These are phyloP conservation scores for Cyclanthera cordifolia DNA, from an alignment of 306 rosid genomes.

Conservation along the genomic window DNA sequence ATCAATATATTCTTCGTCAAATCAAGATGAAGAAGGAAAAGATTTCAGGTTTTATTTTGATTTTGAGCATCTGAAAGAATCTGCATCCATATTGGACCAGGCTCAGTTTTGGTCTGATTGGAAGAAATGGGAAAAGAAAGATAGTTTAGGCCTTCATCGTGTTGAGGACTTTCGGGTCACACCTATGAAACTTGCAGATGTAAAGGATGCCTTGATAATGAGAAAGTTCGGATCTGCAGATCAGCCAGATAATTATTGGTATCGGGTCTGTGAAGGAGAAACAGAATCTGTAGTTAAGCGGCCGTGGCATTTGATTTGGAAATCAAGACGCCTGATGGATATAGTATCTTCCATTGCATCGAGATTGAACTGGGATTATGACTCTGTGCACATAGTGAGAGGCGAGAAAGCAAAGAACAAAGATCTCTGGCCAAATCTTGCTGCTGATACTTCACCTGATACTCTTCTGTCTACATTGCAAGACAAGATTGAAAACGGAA, in stretches of 20 bases:
- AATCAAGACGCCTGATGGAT: slow-evolving; percentile 85
- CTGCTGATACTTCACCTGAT: slow-evolving; percentile 65
- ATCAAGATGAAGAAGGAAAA: slow-evolving; percentile 83
- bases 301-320: slow-evolving; percentile 95
- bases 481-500: slow-evolving; percentile 68
- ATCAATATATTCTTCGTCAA: slow-evolving; percentile 61
- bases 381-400: slow-evolving; percentile 79
- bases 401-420: slow-evolving; percentile 86
- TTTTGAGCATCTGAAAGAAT: slow-evolving; percentile 87
- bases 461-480: slow-evolving; percentile 59
- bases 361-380: slow-evolving; percentile 84
- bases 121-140: slow-evolving; percentile 70
- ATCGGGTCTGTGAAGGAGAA: slow-evolving; percentile 95
- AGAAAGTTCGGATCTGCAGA: slow-evolving; percentile 82
- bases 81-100: slow-evolving; percentile 78
- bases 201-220: slow-evolving; percentile 68
- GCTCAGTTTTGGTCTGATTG: slow-evolving; percentile 88
- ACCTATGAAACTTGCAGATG: slow-evolving; percentile 66
- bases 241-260: slow-evolving; percentile 97
- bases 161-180: slow-evolving; percentile 77
- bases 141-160: slow-evolving; percentile 50
- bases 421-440: slow-evolving; percentile 97
- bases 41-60: slow-evolving; percentile 95
- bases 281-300: slow-evolving; percentile 74
- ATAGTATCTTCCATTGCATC: slow-evolving; percentile 77